These are phyloP conservation scores for Leishmania aethiopica DNA, from an alignment of 208 protist species.

Conservation along the genomic window DNA sequence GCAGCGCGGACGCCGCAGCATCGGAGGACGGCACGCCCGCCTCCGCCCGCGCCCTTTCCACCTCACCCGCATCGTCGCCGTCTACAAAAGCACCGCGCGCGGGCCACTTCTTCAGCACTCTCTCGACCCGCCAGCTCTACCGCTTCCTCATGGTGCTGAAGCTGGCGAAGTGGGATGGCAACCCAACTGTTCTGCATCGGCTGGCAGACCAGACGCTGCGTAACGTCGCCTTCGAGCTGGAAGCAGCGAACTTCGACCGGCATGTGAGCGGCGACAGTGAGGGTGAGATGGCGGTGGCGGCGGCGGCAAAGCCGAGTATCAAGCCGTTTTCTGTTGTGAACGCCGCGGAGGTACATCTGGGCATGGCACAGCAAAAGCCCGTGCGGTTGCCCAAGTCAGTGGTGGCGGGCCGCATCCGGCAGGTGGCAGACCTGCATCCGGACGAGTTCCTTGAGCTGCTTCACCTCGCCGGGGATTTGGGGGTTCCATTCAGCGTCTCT, in stretches of 20 bases:
- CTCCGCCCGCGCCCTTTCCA: not conserved
- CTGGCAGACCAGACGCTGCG: constrained; percentile 71
- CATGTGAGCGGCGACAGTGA: not conserved
- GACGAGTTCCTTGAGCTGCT: constrained; percentile 65
- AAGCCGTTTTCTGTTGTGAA: not conserved
- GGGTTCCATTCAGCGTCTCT: constrained; percentile 52
- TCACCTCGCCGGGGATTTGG: constrained; percentile 60
- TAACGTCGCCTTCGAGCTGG: constrained; percentile 78
- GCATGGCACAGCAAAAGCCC: not conserved
- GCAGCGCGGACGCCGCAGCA: not conserved
- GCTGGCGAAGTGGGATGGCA: constrained; percentile 49
- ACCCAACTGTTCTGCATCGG: constrained; percentile 47
- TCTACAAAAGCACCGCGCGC: constrained; percentile 3
- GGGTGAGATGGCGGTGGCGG: not conserved
- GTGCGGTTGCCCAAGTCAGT: constrained; percentile 7
- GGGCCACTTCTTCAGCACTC: constrained; percentile 76
- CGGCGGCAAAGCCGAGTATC: not conserved
- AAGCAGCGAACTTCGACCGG: constrained; percentile 27
- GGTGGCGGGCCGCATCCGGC: constrained; percentile 32
- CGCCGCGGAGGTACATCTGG: not conserved
- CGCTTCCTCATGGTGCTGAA: constrained; percentile 65
- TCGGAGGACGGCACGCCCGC: not conserved
- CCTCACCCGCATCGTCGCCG: not conserved
- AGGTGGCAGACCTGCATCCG: constrained; percentile 40
- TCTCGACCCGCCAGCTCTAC: constrained; percentile 81